Percentiles rank a stretch among this genome's conserved stretches.
Conservation (phyloP, 2,329 filamentous ascomycete genomes). For the Pezicula radicicola region DNA sequence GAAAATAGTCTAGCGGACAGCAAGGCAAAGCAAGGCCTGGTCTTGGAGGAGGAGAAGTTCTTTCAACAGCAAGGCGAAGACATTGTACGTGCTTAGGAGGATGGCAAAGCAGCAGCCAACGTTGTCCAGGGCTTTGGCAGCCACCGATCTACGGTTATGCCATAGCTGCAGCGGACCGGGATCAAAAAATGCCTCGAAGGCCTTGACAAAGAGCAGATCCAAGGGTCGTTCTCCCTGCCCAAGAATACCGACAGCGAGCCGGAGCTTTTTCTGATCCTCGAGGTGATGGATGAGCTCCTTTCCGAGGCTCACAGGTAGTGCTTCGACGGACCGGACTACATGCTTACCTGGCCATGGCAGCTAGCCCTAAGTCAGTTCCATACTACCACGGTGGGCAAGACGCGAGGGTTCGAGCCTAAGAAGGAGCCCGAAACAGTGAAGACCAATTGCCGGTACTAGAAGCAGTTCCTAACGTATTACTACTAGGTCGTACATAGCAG, state of each 20-base stretch:
- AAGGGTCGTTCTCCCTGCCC: slow-evolving; percentile 5
- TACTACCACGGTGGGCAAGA: not conserved
- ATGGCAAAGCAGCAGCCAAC: slow-evolving; percentile 8
- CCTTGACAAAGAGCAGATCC: slow-evolving; percentile 9
- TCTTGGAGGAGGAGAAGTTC: not conserved
- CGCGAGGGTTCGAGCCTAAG: too few relatives aligned
- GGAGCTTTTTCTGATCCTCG: slow-evolving; percentile 6
- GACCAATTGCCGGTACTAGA: not conserved
- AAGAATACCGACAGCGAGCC: slow-evolving; percentile 4
- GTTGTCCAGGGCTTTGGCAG: slow-evolving; percentile 8
- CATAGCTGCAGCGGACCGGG: slow-evolving; percentile 8
- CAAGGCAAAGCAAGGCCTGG: not conserved
- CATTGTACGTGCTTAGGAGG: slow-evolving; percentile 1
- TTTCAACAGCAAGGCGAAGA: slow-evolving; percentile 4
- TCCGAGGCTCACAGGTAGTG: slow-evolving; percentile 6
- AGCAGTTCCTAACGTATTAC: not conserved
- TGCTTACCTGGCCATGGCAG: slow-evolving; percentile 4
- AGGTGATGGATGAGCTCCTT: slow-evolving; percentile 11
- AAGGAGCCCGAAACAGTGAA: not conserved
- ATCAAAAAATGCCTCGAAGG: slow-evolving; percentile 6
- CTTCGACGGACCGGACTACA: slow-evolving; percentile 8
- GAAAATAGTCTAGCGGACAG: not conserved
- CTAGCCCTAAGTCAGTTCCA: not conserved
- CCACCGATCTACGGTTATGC: slow-evolving; percentile 8
- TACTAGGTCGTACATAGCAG: not conserved